phyloP scores from a whole-genome alignment of 148 eudicot genomes.

The Heliosperma pusillum region DNA sequence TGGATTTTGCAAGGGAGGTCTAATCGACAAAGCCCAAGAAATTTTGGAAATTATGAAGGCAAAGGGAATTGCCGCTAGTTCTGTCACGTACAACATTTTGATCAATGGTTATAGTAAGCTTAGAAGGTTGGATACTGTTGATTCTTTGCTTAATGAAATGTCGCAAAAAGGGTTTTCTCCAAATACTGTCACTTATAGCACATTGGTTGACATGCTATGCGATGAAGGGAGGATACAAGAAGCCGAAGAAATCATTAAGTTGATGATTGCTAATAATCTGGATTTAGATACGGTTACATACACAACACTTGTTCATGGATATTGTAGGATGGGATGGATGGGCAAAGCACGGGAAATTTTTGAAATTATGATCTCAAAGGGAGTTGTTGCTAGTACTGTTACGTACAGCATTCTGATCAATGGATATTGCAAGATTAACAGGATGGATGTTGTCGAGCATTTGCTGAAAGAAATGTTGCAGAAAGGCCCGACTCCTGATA shows the following conservation, averaged over 20 bases:
- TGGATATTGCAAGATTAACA: slow-evolving; percentile 30
- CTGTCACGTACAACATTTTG: slow-evolving; percentile 29
- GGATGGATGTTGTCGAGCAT: slow-evolving; percentile 27
- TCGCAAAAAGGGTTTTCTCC: slow-evolving; percentile 21
- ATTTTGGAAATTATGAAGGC: slow-evolving; percentile 24
- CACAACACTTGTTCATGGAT: slow-evolving; percentile 17
- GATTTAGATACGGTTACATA: neutral
- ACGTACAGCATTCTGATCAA: slow-evolving; percentile 31
- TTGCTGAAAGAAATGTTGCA: slow-evolving; percentile 22
- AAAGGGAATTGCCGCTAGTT: slow-evolving; percentile 22
- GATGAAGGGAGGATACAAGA: slow-evolving; percentile 5
- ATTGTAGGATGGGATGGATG: slow-evolving; percentile 26
- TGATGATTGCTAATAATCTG: neutral
- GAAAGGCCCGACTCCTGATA: slow-evolving; percentile 27
- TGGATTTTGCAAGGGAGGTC: slow-evolving; percentile 29
- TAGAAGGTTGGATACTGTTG: slow-evolving; percentile 29
- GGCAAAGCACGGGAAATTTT: slow-evolving; percentile 31
- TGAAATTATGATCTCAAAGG: slow-evolving; percentile 22
- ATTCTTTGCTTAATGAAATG: slow-evolving; percentile 27
- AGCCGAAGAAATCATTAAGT: slow-evolving; percentile 4
- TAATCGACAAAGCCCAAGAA: slow-evolving; percentile 27
- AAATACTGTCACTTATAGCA: slow-evolving; percentile 4
- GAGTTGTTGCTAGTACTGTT: slow-evolving; percentile 26
- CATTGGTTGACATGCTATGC: slow-evolving; percentile 19
- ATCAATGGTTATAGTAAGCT: slow-evolving; percentile 33